Percentiles rank a stretch among this genome's conserved stretches.
phyloP scores from a whole-genome alignment of 306 rosid genomes.

The Cicer judaicum region DNA sequence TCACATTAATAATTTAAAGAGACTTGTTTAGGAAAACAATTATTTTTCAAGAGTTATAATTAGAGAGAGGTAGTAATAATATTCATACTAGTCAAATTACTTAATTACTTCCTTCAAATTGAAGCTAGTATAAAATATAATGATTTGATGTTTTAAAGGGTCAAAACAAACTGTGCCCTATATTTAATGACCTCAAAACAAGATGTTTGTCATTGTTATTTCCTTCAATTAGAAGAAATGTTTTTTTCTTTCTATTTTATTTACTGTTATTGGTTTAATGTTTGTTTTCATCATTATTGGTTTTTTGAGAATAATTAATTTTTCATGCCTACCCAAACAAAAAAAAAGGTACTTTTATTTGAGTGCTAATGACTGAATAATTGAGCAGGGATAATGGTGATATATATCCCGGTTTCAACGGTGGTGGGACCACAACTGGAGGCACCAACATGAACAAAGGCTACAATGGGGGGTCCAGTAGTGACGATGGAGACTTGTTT shows the following conservation, averaged over 20 bases:
- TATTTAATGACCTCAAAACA: neutral
- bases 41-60: too few species aligned
- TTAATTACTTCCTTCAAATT: constrained; percentile 37
- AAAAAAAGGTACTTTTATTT: constrained; percentile 6
- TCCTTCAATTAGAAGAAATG: constrained; percentile 35
- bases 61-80: too few species aligned
- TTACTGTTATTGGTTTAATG: neutral
- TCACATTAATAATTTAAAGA: too few species aligned
- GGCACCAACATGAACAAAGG: constrained; percentile 52
- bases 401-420: constrained; percentile 53
- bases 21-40: too few species aligned
- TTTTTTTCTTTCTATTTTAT: neutral
- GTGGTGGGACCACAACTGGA: constrained; percentile 64
- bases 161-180: constrained; percentile 6
- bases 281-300: constrained; percentile 20
- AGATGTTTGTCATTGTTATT: constrained; percentile 27
- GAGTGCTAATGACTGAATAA: constrained; percentile 32
- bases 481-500: constrained; percentile 66
- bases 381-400: constrained; percentile 70
- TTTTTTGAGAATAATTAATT: neutral
- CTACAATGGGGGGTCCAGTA: constrained; percentile 52
- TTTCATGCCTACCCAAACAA: constrained; percentile 16
- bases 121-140: constrained; percentile 30
- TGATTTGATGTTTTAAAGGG: constrained; percentile 21
- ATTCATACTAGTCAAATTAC: constrained; percentile 17